phyloP scores from a whole-genome alignment of 345 rosid species.

The Eucalyptus pauciflora region DNA sequence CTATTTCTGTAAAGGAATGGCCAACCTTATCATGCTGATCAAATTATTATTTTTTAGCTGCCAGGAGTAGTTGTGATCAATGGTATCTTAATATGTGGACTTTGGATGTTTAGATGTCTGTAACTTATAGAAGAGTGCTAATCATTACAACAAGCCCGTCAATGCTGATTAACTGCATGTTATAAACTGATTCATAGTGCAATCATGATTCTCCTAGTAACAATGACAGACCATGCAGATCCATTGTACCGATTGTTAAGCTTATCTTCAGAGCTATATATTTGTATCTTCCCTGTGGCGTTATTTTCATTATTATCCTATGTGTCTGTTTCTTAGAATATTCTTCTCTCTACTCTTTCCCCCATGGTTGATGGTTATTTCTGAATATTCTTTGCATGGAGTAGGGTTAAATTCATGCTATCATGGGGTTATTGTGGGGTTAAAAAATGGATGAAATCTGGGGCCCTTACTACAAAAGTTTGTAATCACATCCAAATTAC shows the following conservation, averaged over 20 bases:
- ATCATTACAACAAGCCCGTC: background rate
- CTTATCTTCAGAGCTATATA: background rate
- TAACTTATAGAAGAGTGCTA: background rate
- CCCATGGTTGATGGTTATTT: background rate
- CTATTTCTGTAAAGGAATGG: background rate
- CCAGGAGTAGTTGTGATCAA: background rate
- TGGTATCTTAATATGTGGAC: background rate
- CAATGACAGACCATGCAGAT: background rate
- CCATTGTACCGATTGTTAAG: background rate
- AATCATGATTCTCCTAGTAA: background rate
- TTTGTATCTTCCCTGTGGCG: background rate
- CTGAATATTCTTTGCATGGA: background rate
- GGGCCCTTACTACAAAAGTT: background rate
- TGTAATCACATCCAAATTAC: background rate
- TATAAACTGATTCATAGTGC: background rate
- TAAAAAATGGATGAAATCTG: background rate
- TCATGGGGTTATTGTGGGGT: background rate
- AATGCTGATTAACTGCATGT: background rate
- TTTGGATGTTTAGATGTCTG: background rate
- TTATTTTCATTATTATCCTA: background rate
- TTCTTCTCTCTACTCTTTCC: background rate
- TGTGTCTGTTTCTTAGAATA: background rate
- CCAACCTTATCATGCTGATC: background rate
- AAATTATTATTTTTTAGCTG: background rate
- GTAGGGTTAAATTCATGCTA: background rate